Conservation (phyloP, 2,329 filamentous ascomycete genomes). For the Xylaria sp. region DNA sequence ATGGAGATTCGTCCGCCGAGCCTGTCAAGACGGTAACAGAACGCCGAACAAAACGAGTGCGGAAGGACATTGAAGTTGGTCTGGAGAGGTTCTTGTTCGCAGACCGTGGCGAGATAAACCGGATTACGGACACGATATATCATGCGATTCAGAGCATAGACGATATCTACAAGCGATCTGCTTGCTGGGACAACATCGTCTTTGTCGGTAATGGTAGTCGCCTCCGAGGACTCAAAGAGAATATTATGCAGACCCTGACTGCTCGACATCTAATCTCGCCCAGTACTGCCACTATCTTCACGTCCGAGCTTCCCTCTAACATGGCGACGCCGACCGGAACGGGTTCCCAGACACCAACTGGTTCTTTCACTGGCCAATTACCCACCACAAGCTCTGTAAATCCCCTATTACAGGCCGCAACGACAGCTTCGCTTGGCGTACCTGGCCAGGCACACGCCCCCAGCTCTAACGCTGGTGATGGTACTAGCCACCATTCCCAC, state of each 20-base stretch:
- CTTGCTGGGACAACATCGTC: constrained; percentile 91
- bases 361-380: constrained; percentile 67
- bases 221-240: constrained; percentile 84
- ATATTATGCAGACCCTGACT: constrained; percentile 81
- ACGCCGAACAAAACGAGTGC: constrained; percentile 65
- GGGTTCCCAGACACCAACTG: constrained; percentile 88
- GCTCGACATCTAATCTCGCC: constrained; percentile 91
- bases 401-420: constrained; percentile 90
- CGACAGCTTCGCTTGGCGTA: constrained; percentile 70
- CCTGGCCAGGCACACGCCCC: constrained; percentile 57
- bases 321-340: constrained; percentile 91
- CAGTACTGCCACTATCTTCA: constrained; percentile 94
- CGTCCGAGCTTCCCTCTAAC: constrained; percentile 93
- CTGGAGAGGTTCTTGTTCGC: constrained; percentile 78
- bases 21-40: constrained; percentile 50
- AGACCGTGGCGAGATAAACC: constrained; percentile 78
- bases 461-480: constrained; percentile 56
- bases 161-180: constrained; percentile 83
- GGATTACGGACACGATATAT: constrained; percentile 86
- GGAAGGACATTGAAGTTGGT: constrained; percentile 80
- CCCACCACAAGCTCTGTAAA: constrained; percentile 72
- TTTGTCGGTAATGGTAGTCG: constrained; percentile 88
- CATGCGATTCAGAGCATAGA: constrained; percentile 83
- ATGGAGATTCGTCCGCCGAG: constrained; percentile 46
- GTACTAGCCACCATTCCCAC: constrained; percentile 64